Base-by-base conservation (phyloP, 2,329 filamentous ascomycete species). In the Trichothecium roseum region DNA sequence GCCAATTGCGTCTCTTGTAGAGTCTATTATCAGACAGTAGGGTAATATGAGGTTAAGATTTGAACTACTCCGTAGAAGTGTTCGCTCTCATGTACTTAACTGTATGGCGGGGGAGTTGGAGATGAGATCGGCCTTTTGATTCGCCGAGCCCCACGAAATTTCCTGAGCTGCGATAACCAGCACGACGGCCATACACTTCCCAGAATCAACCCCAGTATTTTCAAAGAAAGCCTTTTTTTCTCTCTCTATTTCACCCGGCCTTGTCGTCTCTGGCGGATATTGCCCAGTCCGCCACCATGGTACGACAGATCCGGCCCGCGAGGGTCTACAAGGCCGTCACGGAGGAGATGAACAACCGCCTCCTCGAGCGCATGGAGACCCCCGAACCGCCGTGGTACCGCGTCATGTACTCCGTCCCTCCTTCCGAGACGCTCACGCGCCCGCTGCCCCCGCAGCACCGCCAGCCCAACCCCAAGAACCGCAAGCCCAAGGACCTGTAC, bases 401-500 rank as follows among this genome's bases (percentile, higher is more conserved):
- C 8, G 65, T 68, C 20, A 53, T 77, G 44, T 59, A 65, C 45
- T 52, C 57, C 10, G 66, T 74, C 27, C 74, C 75, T 26, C 77
- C 77, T 4, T 55, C 71, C 45, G 74, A 80, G 54, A 66, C 69
- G 28, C 53, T 76, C 40, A 69, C 69, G 18, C 68, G 77, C 37
- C 65, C 67, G 5, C 55, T 70, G 37, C 63, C 73, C 3, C 53
- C 62, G 13, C 62, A 66, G 37, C 71, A 73, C 48, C 54, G 53
- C 32, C 36, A 48, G 18, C 45, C 46, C 6, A 53, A 60, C 40
- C 53, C 55, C n/a, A 74, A 69, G 49, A 39, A 47, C 20, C 60
- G 62, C 35, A 66, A 69, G 54, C 69, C 81, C 20, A 86, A 77
- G 59, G 76, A 78, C 47, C 64, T 94, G 48, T 96, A 88, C 66